These are phyloP conservation scores for Chlamydomonas reinhardtii DNA, from an alignment of 163 green algal genomes.

Conservation along the genomic window DNA sequence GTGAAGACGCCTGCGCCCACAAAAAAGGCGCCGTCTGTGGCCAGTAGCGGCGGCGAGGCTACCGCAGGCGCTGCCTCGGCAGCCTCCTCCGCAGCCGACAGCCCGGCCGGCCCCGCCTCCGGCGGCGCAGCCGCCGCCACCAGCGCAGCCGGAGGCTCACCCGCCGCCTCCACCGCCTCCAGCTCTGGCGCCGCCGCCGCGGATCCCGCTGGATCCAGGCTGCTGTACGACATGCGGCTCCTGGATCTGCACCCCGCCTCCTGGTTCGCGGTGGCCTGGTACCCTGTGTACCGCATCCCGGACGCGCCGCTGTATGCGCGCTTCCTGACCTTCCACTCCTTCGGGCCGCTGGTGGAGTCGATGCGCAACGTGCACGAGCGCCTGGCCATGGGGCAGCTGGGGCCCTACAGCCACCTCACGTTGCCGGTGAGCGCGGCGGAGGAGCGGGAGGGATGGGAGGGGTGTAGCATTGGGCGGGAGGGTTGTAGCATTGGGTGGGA, in stretches of 20 bases:
- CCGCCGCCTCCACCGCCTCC: not conserved
- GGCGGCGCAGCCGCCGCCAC: not conserved
- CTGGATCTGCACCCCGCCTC: slow-evolving; percentile 86
- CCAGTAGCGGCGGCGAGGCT: too few relatives aligned
- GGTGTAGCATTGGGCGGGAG: not conserved
- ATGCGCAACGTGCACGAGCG: slow-evolving; percentile 51
- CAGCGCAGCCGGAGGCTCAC: not conserved
- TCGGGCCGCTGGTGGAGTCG: slow-evolving; percentile 64
- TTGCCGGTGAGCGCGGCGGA: slow-evolving; percentile 39
- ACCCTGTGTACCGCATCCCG: slow-evolving; percentile 93
- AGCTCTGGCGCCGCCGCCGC: not conserved
- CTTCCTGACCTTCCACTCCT: slow-evolving; percentile 92
- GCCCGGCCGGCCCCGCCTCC: not conserved
- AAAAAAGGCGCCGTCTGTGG: too few relatives aligned
- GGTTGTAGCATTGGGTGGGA: not conserved
- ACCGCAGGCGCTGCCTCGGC: not conserved
- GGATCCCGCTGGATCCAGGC: not conserved
- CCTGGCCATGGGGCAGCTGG: slow-evolving; percentile 41
- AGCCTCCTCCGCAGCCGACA: not conserved
- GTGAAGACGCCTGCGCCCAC: too few relatives aligned
- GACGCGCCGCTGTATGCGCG: slow-evolving; percentile 87
- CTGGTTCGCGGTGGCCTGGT: slow-evolving; percentile 84
- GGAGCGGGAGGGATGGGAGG: not conserved
- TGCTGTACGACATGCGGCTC: slow-evolving; percentile 67
- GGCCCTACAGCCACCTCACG: slow-evolving; percentile 30